Base-by-base conservation (phyloP, 1,139 yeast genomes). In the Insectozyma bohioensis region DNA sequence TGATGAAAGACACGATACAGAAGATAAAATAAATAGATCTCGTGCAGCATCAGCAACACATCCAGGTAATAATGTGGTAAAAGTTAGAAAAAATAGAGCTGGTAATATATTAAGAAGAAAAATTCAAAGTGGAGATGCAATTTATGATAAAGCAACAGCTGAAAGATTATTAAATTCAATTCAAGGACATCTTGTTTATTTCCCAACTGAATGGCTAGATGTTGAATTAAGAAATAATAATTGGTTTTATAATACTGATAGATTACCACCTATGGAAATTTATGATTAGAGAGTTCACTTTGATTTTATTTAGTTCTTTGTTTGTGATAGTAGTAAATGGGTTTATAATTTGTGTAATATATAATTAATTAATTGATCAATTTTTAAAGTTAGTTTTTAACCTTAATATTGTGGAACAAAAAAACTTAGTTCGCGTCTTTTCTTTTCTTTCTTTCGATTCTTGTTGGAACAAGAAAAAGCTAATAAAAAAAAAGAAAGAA, bases 191-290 rank as follows among this genome's bases (percentile, higher is more conserved):
- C 63, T 94, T 49, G 97, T 94, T 4, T 54, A 82, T 17, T 92
- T 90, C 67, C 97, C 98, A 0, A 72, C 86, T 0, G 90, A 87
- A 40, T 94, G 98, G 98, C 70, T 94, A 32, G 67, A 77, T 49
- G 75, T 80, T 40, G 98, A 92, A 56, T 75, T 88, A 31, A 95
- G 88, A 36, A 78, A 85, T 5, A 92, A 86, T 15, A 92, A 94
- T 52, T 92, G 97, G 97, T 88, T 88, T 57, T 90, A 87, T 65
- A 86, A 83, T 47, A 82, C 95, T 34, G 99, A 92, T 54, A 78
- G 95, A 52, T 67, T 92, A 28, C 97, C 97, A 7, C 99, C 99
- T 2, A 79, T 92, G 39, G 97, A 92, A 56, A 92, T 92, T 35
- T 92, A 85, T 58, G 95, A 90, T 52, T 92, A 58, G 41, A 17